Conservation (phyloP, 768 basidiomycete species). For the Rhodotorula kratochvilovae region DNA sequence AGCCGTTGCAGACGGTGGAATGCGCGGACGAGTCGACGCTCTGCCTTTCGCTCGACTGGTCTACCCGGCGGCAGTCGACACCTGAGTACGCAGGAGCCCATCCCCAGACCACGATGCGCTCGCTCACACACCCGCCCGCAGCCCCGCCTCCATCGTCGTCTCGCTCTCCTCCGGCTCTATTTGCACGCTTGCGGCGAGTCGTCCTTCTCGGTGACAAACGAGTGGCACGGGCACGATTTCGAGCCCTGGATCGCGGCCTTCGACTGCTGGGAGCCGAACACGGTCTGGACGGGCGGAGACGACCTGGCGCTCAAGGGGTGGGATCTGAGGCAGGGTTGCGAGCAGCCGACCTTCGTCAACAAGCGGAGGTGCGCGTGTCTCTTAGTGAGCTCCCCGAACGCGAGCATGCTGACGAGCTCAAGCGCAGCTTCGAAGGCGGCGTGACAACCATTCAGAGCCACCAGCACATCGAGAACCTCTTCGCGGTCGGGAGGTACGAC, state of each 20-base stretch:
- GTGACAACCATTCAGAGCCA: conserved; percentile 85
- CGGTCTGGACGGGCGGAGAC: conserved; percentile 87
- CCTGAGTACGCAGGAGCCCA: conserved; percentile 6
- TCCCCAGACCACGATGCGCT: too few relatives aligned
- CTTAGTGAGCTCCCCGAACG: neutral
- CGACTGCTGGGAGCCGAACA: conserved; percentile 71
- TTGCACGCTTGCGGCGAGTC: conserved; percentile 50
- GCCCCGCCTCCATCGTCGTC: conserved; percentile 55
- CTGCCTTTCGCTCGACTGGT: conserved; percentile 92
- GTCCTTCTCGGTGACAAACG: conserved; percentile 53
- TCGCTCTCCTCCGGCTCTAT: conserved; percentile 76
- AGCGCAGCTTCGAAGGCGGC: conserved; percentile 76
- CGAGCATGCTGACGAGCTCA: neutral
- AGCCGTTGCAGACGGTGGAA: conserved; percentile 41
- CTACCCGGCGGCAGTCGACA: conserved; percentile 56
- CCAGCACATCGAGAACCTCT: conserved; percentile 68
- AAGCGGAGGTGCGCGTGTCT: conserved; percentile 54
- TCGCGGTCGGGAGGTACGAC: conserved; percentile 83
- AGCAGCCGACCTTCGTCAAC: conserved; percentile 63
- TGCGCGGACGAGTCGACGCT: conserved; percentile 57
- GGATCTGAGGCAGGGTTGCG: conserved; percentile 70
- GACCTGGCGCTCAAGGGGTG: conserved; percentile 84
- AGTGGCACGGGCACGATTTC: conserved; percentile 84
- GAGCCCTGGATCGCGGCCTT: conserved; percentile 93
- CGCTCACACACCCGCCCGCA: neutral